Percentiles rank a stretch among this genome's conserved stretches.
Evolutionary conservation across 164 flowering plant genomes (phyloP).

Genomic region (Taxillus chinensis): DNA sequence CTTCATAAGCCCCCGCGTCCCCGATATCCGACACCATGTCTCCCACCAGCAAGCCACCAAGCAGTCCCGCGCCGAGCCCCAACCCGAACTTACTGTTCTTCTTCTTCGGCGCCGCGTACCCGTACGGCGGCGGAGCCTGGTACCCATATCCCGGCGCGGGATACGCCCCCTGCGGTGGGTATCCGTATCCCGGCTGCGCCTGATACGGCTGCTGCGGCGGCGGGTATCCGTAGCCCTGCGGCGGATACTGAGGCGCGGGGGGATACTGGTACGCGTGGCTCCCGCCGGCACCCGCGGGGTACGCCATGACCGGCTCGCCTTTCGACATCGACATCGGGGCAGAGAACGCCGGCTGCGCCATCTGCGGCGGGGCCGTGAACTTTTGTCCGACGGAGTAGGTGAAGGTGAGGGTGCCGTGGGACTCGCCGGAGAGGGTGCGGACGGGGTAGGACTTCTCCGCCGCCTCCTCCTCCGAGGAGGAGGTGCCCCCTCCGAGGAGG

Average conservation of each 20-base stretch:
- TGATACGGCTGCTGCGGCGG: slow-evolving; percentile 12
- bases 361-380: background rate
- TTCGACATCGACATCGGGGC: background rate
- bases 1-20: slow-evolving; percentile 15
- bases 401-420: slow-evolving; percentile 8
- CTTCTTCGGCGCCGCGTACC: slow-evolving; percentile 12
- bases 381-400: slow-evolving; percentile 16
- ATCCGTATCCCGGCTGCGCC: slow-evolving; percentile 5
- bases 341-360: background rate
- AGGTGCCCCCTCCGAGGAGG: slow-evolving; percentile 10
- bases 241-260: slow-evolving; percentile 6
- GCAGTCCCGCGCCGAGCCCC: slow-evolving; percentile 29
- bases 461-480: background rate
- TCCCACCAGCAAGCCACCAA: slow-evolving; percentile 28
- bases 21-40: slow-evolving; percentile 22
- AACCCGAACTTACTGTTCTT: slow-evolving; percentile 15
- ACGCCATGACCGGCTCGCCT: slow-evolving; percentile 14
- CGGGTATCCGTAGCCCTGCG: slow-evolving; percentile 5
- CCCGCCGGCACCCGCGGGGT: slow-evolving; percentile 3
- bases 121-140: slow-evolving; percentile 8
- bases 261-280: background rate
- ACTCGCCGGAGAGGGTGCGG: slow-evolving; percentile 4
- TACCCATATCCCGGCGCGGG: background rate
- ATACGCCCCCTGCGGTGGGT: background rate
- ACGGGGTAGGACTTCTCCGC: slow-evolving; percentile 4